Evolutionary conservation across 371 early-diverging fungal genomes (phyloP).

Genomic region (Synchytrium microbalum): DNA sequence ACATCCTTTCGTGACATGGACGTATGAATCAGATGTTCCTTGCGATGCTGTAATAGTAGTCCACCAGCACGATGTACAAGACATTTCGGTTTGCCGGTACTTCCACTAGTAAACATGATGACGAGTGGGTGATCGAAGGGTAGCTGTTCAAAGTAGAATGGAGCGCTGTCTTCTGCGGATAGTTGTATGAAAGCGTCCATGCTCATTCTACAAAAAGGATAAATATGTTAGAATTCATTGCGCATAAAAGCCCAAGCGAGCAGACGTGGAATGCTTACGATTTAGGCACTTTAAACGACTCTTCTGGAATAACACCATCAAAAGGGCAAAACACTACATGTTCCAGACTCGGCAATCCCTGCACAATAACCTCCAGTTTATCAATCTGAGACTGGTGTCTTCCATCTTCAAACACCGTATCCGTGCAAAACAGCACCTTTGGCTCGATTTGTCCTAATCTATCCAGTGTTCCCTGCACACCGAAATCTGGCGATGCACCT

Average conservation of each 20-base stretch:
- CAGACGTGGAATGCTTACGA: slow-evolving; percentile 7
- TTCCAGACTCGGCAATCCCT: slow-evolving; percentile 48
- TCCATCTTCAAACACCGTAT: slow-evolving; percentile 84
- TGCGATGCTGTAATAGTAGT: slow-evolving; percentile 68
- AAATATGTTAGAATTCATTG: too few species aligned
- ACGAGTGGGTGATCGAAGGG: slow-evolving; percentile 92
- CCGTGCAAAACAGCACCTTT: slow-evolving; percentile 84
- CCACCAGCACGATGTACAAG: slow-evolving; percentile 90
- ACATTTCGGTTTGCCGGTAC: slow-evolving; percentile 96
- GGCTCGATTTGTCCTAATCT: slow-evolving; percentile 93
- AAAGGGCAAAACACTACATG: slow-evolving; percentile 73
- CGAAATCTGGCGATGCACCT: slow-evolving; percentile 92
- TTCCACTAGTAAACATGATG: slow-evolving; percentile 95
- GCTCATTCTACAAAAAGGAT: background rate
- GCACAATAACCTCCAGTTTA: slow-evolving; percentile 65
- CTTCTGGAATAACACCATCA: slow-evolving; percentile 39
- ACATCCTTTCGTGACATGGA: slow-evolving; percentile 66
- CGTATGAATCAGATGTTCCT: slow-evolving; percentile 88
- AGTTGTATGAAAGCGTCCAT: slow-evolving; percentile 1
- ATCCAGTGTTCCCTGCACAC: slow-evolving; percentile 85
- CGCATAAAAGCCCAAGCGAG: too few species aligned
- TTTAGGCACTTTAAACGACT: slow-evolving; percentile 12
- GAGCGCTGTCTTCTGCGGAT: background rate
- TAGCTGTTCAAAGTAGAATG: slow-evolving; percentile 65
- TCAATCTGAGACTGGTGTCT: slow-evolving; percentile 70